phyloP scores from a whole-genome alignment of 768 basidiomycete species.

The Psilocybe tampanensis region DNA sequence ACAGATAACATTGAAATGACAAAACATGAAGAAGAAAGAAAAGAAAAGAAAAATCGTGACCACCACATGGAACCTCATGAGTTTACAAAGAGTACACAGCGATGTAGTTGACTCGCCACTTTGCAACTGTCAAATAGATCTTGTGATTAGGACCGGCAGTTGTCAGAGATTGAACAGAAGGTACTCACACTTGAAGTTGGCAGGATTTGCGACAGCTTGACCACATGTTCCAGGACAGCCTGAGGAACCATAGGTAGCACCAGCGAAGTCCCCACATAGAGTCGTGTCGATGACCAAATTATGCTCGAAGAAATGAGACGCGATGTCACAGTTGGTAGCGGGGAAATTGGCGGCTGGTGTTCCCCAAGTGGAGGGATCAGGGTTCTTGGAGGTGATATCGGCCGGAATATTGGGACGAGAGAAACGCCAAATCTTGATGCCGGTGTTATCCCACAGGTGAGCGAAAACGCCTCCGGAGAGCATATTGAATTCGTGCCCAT shows the following conservation, averaged over 20 bases:
- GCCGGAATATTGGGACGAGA: slow-evolving; percentile 49
- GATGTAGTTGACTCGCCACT: slow-evolving; percentile 60
- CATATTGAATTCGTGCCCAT: slow-evolving; percentile 48
- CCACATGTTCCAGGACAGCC: slow-evolving; percentile 43
- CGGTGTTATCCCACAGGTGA: slow-evolving; percentile 52
- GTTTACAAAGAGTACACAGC: slow-evolving; percentile 41
- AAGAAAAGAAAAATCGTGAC: neutral
- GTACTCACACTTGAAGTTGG: slow-evolving; percentile 25
- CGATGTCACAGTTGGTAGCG: slow-evolving; percentile 49
- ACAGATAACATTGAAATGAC: slow-evolving; percentile 7
- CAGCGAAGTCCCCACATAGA: slow-evolving; percentile 50
- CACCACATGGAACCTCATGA: neutral
- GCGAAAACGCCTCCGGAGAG: slow-evolving; percentile 55
- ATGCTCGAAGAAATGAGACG: slow-evolving; percentile 54
- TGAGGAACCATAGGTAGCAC: slow-evolving; percentile 31
- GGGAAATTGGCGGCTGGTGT: slow-evolving; percentile 55
- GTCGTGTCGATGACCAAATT: slow-evolving; percentile 49
- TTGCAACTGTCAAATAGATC: slow-evolving; percentile 41
- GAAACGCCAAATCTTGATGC: slow-evolving; percentile 63
- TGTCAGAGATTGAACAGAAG: neutral
- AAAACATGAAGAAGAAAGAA: slow-evolving; percentile 5
- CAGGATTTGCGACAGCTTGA: slow-evolving; percentile 27
- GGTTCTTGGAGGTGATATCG: slow-evolving; percentile 48
- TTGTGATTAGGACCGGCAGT: neutral
- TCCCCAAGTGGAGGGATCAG: slow-evolving; percentile 54